Evolutionary conservation across 2,329 filamentous ascomycete species (phyloP).

Genomic region (Nemania sp.): DNA sequence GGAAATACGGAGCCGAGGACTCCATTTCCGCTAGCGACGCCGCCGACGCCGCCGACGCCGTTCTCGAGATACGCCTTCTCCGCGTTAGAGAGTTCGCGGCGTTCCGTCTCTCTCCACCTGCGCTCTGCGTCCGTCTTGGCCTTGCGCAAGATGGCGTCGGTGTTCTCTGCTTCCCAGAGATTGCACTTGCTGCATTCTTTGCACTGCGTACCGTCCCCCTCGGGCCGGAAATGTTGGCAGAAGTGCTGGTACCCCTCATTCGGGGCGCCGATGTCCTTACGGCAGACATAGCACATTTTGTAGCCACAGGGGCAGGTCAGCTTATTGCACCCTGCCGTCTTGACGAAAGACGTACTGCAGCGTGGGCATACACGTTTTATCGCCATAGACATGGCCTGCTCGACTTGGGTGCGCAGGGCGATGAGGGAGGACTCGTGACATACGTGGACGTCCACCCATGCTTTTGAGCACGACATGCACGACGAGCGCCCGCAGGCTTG

Average conservation of each 20-base stretch:
- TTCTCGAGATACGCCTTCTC: constrained; percentile 63
- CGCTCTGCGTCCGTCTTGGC: constrained; percentile 74
- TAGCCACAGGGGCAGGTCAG: constrained; percentile 94
- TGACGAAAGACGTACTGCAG: constrained; percentile 91
- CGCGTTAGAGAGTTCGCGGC: constrained; percentile 57
- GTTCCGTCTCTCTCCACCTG: constrained; percentile 71
- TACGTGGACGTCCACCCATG: constrained; percentile 85
- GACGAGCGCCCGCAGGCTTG: constrained; percentile 70
- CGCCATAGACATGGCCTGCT: constrained; percentile 90
- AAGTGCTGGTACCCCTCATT: constrained; percentile 88
- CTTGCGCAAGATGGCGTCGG: constrained; percentile 67
- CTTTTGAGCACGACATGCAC: constrained; percentile 80
- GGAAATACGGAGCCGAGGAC: constrained; percentile 25
- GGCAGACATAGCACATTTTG: constrained; percentile 97
- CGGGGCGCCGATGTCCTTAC: constrained; percentile 67
- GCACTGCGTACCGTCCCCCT: constrained; percentile 74
- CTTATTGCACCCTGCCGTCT: constrained; percentile 94
- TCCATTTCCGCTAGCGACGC: constrained; percentile 19
- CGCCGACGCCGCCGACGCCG: constrained; percentile 43
- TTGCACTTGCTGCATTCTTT: constrained; percentile 80
- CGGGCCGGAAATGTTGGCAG: constrained; percentile 90
- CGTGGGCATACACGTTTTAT: constrained; percentile 93
- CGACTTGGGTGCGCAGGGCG: constrained; percentile 84
- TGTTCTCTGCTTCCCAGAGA: constrained; percentile 76
- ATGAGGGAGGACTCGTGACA: constrained; percentile 85